Conservation (phyloP, 176 grass and related monocot genomes). For the Triticum timopheevii region DNA sequence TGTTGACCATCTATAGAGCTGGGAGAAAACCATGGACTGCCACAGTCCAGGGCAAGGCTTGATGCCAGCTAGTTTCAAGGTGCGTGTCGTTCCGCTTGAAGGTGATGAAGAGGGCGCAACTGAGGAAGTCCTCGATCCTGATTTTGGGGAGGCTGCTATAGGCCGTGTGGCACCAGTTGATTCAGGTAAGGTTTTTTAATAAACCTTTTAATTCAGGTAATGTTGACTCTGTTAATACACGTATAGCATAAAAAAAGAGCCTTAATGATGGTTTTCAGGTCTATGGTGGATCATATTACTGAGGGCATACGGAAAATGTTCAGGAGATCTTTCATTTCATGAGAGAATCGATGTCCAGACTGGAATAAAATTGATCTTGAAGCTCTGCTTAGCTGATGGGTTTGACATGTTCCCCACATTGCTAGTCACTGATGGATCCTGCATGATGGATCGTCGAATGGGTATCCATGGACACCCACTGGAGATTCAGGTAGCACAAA, state of each 20-base stretch:
- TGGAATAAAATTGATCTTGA: slow-evolving; percentile 84
- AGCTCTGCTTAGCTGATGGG: slow-evolving; percentile 83
- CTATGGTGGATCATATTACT: slow-evolving; percentile 93
- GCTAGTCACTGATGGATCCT: slow-evolving; percentile 87
- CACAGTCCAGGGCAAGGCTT: slow-evolving; percentile 85
- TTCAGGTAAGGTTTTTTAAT: slow-evolving; percentile 39
- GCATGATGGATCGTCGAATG: slow-evolving; percentile 92
- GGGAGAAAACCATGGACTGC: slow-evolving; percentile 97
- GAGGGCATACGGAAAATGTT: slow-evolving; percentile 82
- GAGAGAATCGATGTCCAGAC: slow-evolving; percentile 88
- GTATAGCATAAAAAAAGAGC: background rate
- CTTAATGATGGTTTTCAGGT: slow-evolving; percentile 38
- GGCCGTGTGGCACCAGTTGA: slow-evolving; percentile 87
- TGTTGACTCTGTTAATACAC: background rate
- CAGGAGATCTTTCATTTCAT: slow-evolving; percentile 66
- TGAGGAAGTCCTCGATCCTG: slow-evolving; percentile 89
- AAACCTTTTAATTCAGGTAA: slow-evolving; percentile 49
- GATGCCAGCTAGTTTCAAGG: slow-evolving; percentile 93
- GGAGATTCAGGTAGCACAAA: slow-evolving; percentile 66
- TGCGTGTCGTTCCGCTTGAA: slow-evolving; percentile 68
- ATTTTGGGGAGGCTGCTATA: slow-evolving; percentile 89
- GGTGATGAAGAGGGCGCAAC: slow-evolving; percentile 58
- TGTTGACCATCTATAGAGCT: slow-evolving; percentile 54
- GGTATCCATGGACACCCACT: slow-evolving; percentile 91
- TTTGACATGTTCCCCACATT: slow-evolving; percentile 94